Conservation (phyloP, 2,329 filamentous ascomycete genomes). For the Ophiostoma sp. region DNA sequence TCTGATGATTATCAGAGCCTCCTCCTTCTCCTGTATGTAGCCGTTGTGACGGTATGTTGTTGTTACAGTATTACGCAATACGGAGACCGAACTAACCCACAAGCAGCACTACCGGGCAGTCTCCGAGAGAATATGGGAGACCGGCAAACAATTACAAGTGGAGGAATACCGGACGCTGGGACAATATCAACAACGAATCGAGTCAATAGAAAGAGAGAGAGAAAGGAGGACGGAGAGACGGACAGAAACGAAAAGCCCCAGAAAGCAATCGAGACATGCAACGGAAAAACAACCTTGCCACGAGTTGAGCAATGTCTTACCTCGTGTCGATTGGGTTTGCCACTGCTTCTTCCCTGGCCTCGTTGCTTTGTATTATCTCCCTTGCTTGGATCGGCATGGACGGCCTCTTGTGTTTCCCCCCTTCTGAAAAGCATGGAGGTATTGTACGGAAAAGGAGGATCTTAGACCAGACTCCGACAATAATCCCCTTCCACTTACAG, state of each 20-base stretch:
- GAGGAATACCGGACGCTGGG: background rate
- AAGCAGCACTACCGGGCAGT: too few relatives aligned
- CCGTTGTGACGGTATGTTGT: background rate
- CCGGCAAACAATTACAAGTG: background rate
- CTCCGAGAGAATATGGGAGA: too few relatives aligned
- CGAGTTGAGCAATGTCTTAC: background rate
- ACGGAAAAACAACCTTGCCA: constrained; percentile 1
- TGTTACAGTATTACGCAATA: constrained; percentile 8
- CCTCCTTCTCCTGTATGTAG: background rate
- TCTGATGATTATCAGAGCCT: background rate
- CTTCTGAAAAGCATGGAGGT: too few relatives aligned
- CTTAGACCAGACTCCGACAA: too few relatives aligned
- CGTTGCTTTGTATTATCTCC: background rate
- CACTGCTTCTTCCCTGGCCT: background rate
- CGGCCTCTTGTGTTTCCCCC: too few relatives aligned
- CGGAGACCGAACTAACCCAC: background rate
- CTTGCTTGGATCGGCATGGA: background rate
- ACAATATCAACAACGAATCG: background rate
- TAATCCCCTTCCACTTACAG: too few relatives aligned
- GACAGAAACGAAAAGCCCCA: background rate
- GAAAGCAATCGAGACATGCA: background rate
- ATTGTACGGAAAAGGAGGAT: too few relatives aligned
- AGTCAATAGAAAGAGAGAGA: background rate
- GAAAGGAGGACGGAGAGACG: background rate
- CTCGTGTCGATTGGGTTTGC: background rate